Conservation (phyloP, 768 basidiomycete species). For the Termitomyces sp. region DNA sequence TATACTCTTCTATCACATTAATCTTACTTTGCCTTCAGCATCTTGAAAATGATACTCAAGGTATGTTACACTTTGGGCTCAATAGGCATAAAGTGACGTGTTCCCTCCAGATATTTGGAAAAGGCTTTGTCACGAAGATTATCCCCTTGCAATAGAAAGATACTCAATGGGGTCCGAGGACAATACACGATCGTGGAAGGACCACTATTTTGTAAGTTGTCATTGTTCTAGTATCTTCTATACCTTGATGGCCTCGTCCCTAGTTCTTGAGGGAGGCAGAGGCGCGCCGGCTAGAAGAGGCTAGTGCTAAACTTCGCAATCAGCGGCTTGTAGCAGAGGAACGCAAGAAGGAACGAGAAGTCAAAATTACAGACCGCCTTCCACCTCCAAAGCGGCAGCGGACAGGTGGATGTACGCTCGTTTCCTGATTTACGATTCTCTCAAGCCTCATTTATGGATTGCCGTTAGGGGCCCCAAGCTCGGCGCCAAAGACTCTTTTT, state of each 20-base stretch:
- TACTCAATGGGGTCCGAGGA: slow-evolving; percentile 33
- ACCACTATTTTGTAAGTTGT: slow-evolving; percentile 57
- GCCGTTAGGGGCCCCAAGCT: slow-evolving; percentile 28
- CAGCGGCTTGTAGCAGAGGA: slow-evolving; percentile 68
- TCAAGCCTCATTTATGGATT: slow-evolving; percentile 3
- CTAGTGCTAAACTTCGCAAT: slow-evolving; percentile 54
- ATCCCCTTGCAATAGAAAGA: slow-evolving; percentile 47
- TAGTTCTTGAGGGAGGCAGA: slow-evolving; percentile 57
- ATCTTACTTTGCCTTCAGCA: slow-evolving; percentile 29
- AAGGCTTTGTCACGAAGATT: slow-evolving; percentile 55
- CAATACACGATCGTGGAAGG: slow-evolving; percentile 61
- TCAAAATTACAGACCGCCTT: slow-evolving; percentile 67
- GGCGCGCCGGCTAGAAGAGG: slow-evolving; percentile 58
- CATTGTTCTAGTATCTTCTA: slow-evolving; percentile 1
- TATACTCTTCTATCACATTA: neutral
- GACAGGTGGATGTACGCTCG: slow-evolving; percentile 41
- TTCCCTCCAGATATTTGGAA: slow-evolving; percentile 56
- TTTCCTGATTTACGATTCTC: slow-evolving; percentile 7
- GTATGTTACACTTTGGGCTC: slow-evolving; percentile 24
- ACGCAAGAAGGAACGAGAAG: slow-evolving; percentile 70
- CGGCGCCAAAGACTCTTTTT: slow-evolving; percentile 62
- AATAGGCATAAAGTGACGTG: neutral
- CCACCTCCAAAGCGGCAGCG: slow-evolving; percentile 63
- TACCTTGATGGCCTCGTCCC: slow-evolving; percentile 6
- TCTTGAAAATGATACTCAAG: slow-evolving; percentile 50